These are phyloP conservation scores for Sporothrix brasiliensis DNA, from an alignment of 2,329 filamentous ascomycete genomes.

Conservation along the genomic window DNA sequence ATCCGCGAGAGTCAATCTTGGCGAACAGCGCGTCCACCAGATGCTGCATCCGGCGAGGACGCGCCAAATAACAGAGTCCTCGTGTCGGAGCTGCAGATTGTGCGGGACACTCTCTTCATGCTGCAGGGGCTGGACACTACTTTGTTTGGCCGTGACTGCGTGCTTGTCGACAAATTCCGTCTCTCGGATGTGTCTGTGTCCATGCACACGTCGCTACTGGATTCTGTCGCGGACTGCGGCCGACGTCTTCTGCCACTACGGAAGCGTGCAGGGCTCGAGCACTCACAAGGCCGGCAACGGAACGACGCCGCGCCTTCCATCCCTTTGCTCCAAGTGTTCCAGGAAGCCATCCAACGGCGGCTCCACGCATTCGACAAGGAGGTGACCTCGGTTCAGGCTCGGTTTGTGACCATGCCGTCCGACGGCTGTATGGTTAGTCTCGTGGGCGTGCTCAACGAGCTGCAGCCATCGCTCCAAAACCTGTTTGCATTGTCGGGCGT, in stretches of 20 bases:
- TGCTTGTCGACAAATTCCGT: slow-evolving; percentile 49
- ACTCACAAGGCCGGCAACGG: slow-evolving; percentile 45
- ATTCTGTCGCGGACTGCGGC: slow-evolving; percentile 52
- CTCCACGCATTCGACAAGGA: slow-evolving; percentile 61
- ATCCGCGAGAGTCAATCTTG: slow-evolving; percentile 53
- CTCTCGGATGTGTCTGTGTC: slow-evolving; percentile 55
- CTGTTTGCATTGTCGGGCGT: slow-evolving; percentile 64
- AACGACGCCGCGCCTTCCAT: slow-evolving; percentile 38
- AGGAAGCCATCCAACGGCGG: slow-evolving; percentile 61
- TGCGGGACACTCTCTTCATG: slow-evolving; percentile 84
- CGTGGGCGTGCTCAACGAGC: slow-evolving; percentile 60
- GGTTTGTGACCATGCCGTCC: slow-evolving; percentile 52
- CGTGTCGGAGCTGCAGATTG: slow-evolving; percentile 70
- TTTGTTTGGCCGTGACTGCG: slow-evolving; percentile 59
- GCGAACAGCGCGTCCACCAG: slow-evolving; percentile 39
- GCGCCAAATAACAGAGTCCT: slow-evolving; percentile 37
- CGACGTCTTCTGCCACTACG: slow-evolving; percentile 52
- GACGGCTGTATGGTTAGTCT: slow-evolving; percentile 66
- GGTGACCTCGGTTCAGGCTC: slow-evolving; percentile 63
- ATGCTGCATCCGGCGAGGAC: too few species aligned
- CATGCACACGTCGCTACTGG: slow-evolving; percentile 53
- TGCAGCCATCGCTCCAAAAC: slow-evolving; percentile 57
- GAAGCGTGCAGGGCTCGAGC: slow-evolving; percentile 42
- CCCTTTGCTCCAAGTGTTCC: slow-evolving; percentile 71
- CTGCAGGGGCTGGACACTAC: slow-evolving; percentile 75